Base-by-base conservation (phyloP, 345 rosid genomes). In the Zanthoxylum bungeanum region DNA sequence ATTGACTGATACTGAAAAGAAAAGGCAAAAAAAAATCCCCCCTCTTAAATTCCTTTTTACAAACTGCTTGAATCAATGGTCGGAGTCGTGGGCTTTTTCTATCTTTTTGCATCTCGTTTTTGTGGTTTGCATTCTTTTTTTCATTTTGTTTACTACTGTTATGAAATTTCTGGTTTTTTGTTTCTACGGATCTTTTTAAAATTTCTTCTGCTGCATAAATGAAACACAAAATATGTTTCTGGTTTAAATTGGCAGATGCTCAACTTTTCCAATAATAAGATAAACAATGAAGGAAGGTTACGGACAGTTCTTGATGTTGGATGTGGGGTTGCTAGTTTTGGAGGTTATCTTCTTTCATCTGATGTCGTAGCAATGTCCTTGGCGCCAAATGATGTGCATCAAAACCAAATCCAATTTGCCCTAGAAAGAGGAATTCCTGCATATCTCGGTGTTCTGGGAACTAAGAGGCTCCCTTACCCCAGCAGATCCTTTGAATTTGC, bases 351-450 rank as follows among this genome's bases (percentile, higher is more conserved):
- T 69, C 89, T 95, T 46, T 85, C 98, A 55, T 93, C 97, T 33
- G 87, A 93, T 76, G 86, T 95, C 55, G 79, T 95, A 12, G 60
- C 99, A 37, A 86, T 95, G 96, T 93, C 99, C 7, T 70, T 95
- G 68, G 99, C 99, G 5, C 99, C 99, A 56, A 95, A 95, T 55
- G 99, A 95, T 72, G 99, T 95, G 76, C 99, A 95, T 82, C 98
- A 95, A 78, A 95, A 95, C 84, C 99, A 95, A 85, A 95, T 95
- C 80, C 99, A 95, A 72, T 95, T 95, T 84, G 99, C 99, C 2
- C 73, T 95, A 60, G 99, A 95, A 80, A 86, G 99, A 82, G 99
- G 99, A 67, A 95, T 95, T 72, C 99, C 99, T 0, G 99, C 99
- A 75, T 93, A 91, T 65, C 99, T 95, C 22, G 98, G 99, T 76